These are phyloP conservation scores for Stromatinia cepivora DNA, from an alignment of 2,329 filamentous ascomycete species.

Conservation along the genomic window DNA sequence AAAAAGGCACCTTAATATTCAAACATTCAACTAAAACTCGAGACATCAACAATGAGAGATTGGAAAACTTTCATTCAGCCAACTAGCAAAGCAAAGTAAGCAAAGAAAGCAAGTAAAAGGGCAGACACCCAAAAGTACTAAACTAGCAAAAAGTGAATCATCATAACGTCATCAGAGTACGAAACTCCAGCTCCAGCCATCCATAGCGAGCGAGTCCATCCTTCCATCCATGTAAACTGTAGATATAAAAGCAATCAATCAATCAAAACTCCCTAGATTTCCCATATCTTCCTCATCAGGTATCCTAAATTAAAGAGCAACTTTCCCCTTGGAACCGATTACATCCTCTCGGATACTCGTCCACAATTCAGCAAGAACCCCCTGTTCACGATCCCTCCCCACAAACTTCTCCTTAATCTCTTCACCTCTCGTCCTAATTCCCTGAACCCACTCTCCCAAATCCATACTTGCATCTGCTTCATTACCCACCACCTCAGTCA, in stretches of 20 bases:
- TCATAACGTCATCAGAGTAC: slow-evolving; percentile 7
- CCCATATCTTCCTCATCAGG: background rate
- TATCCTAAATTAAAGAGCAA: background rate
- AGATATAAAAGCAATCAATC: background rate
- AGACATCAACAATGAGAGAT: background rate
- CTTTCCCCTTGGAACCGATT: slow-evolving; percentile 29
- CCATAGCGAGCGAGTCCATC: slow-evolving; percentile 6
- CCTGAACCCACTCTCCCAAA: slow-evolving; percentile 12
- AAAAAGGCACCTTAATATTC: background rate
- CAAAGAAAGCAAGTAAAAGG: background rate
- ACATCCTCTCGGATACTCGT: slow-evolving; percentile 57
- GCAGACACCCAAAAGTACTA: background rate
- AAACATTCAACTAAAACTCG: background rate
- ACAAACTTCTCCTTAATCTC: background rate
- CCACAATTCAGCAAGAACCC: slow-evolving; percentile 57
- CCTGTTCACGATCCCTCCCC: slow-evolving; percentile 45
- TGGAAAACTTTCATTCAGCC: background rate
- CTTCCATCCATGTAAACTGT: background rate
- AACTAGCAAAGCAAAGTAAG: background rate
- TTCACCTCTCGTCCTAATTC: background rate
- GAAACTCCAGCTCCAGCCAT: slow-evolving; percentile 13
- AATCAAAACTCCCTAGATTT: background rate
- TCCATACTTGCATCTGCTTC: slow-evolving; percentile 25
- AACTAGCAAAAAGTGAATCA: background rate
- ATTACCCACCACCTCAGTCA: slow-evolving; percentile 59